Conservation (phyloP, 2,329 filamentous ascomycete genomes). For the Parastagonospora avenae region DNA sequence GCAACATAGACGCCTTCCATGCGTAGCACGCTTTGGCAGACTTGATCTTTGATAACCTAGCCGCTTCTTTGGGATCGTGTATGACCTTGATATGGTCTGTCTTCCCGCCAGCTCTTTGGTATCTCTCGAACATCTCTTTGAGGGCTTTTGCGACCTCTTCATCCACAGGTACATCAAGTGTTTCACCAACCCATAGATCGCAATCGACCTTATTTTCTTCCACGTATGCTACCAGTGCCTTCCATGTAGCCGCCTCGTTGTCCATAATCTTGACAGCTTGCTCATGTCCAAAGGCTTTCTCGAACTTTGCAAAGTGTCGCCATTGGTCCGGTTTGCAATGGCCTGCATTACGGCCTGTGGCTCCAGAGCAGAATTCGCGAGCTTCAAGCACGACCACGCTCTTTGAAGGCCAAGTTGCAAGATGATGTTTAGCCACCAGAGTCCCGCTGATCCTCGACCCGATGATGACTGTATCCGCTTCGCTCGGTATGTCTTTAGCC, state of each 20-base stretch:
- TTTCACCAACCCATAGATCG: conserved; percentile 36
- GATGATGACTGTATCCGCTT: conserved; percentile 42
- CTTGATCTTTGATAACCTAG: conserved; percentile 19
- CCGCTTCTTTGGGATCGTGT: conserved; percentile 23
- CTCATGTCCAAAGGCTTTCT: conserved; percentile 30
- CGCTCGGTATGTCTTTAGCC: conserved; percentile 32
- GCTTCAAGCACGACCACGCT: conserved; percentile 31
- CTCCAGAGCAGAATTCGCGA: conserved; percentile 36
- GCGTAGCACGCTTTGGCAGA: conserved; percentile 30
- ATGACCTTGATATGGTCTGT: conserved; percentile 28
- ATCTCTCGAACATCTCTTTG: conserved; percentile 24
- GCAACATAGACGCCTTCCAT: conserved; percentile 32
- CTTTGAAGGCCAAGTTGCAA: conserved; percentile 23
- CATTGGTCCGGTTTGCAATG: conserved; percentile 37
- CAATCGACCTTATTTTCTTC: conserved; percentile 29
- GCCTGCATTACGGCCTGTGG: conserved; percentile 35
- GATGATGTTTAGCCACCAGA: conserved; percentile 25
- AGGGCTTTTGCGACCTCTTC: conserved; percentile 27
- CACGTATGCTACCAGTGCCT: conserved; percentile 24
- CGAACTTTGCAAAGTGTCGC: conserved; percentile 30
- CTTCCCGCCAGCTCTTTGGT: conserved; percentile 24
- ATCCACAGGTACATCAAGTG: conserved; percentile 31
- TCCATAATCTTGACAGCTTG: conserved; percentile 34
- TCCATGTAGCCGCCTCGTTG: conserved; percentile 34
- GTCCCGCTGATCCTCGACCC: conserved; percentile 39